phyloP scores from a whole-genome alignment of 2,329 filamentous ascomycete species.

The Aspergillus fumigatus region DNA sequence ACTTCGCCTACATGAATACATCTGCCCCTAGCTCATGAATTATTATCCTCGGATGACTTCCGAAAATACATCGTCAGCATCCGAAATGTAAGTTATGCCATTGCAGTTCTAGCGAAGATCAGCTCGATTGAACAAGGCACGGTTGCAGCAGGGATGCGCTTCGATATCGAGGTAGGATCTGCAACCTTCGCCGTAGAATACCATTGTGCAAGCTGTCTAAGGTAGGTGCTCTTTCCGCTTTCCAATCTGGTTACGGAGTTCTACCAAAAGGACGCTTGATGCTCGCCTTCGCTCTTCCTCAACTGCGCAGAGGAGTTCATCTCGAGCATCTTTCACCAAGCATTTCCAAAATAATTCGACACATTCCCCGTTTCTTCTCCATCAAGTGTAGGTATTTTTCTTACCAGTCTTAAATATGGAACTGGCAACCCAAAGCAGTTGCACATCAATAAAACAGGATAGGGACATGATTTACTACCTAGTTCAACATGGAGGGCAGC shows the following conservation, averaged over 20 bases:
- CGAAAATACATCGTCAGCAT: neutral
- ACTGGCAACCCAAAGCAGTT: constrained; percentile 13
- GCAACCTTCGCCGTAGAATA: constrained; percentile 1
- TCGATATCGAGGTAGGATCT: neutral
- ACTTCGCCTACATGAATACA: neutral
- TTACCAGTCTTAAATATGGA: constrained; percentile 5
- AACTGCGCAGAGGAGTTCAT: neutral
- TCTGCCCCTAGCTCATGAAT: neutral
- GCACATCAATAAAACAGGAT: constrained; percentile 8
- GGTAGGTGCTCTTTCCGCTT: no score
- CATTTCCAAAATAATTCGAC: neutral
- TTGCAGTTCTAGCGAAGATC: constrained; percentile 13
- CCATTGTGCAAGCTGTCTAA: neutral
- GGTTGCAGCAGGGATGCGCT: constrained; percentile 1
- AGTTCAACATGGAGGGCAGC: constrained; percentile 7
- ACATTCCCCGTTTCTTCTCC: neutral
- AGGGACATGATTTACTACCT: constrained; percentile 14
- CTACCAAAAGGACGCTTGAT: no score
- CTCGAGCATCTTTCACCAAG: neutral
- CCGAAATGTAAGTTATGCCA: neutral
- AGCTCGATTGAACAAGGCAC: constrained; percentile 5
- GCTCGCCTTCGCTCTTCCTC: neutral
- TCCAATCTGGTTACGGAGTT: no score
- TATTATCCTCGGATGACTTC: neutral
- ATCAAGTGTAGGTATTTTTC: neutral